Evolutionary conservation across 306 rosid genomes (phyloP).

Genomic region (Malus orientalis): DNA sequence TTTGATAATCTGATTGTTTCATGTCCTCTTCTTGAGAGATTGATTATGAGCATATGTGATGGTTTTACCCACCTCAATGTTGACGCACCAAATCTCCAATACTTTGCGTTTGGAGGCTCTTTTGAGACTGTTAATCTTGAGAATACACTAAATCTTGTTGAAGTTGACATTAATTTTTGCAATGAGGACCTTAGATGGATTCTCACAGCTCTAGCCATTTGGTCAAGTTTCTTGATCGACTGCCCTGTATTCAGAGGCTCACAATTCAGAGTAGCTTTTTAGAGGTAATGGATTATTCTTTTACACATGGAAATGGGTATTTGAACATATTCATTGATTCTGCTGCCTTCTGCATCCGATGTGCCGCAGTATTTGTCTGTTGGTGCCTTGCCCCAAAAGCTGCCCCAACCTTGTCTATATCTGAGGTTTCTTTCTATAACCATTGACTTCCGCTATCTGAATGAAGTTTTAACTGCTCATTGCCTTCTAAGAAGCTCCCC

Average conservation of each 20-base stretch:
- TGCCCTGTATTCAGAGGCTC: slow-evolving; percentile 15
- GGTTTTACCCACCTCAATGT: background rate
- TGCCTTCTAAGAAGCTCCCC: slow-evolving; percentile 55
- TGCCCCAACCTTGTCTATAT: slow-evolving; percentile 27
- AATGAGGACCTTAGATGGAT: too few species aligned
- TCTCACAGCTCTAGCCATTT: slow-evolving; percentile 19
- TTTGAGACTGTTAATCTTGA: slow-evolving; percentile 32
- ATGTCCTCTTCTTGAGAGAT: background rate
- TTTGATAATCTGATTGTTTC: background rate
- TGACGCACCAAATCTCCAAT: slow-evolving; percentile 1
- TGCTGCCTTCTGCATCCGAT: too few species aligned
- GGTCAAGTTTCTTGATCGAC: slow-evolving; percentile 34
- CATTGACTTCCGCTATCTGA: slow-evolving; percentile 31
- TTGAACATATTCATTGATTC: background rate
- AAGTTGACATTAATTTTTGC: slow-evolving; percentile 27
- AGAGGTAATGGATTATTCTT: slow-evolving; percentile 20
- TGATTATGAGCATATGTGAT: background rate
- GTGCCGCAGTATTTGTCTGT: slow-evolving; percentile 6
- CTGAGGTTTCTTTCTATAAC: slow-evolving; percentile 36
- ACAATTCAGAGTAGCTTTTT: background rate
- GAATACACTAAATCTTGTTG: slow-evolving; percentile 37
- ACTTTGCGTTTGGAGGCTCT: slow-evolving; percentile 26
- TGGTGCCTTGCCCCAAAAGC: slow-evolving; percentile 29
- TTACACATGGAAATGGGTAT: background rate
- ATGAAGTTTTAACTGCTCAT: slow-evolving; percentile 38